Evolutionary conservation across 495 filamentous ascomycete genomes (phyloP).

Genomic region (Aspergillus steynii): DNA sequence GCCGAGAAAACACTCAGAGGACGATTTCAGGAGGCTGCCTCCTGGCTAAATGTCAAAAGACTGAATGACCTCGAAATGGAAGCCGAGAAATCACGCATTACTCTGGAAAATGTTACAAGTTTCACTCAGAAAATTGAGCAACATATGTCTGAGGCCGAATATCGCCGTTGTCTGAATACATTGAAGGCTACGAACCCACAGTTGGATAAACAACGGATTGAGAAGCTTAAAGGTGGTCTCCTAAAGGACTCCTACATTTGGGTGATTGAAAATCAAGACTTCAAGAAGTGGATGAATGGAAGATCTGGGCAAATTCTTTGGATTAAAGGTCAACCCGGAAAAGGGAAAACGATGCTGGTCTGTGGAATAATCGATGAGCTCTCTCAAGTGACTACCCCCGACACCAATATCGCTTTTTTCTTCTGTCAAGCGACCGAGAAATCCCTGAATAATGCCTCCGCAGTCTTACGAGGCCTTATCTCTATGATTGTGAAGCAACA

Average conservation of each 20-base stretch:
- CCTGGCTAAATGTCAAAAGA: too few species aligned
- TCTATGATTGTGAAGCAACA: constrained; percentile 35
- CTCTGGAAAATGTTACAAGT: too few species aligned
- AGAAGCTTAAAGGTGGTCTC: constrained; percentile 35
- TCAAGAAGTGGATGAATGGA: constrained; percentile 18
- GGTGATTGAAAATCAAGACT: constrained; percentile 37
- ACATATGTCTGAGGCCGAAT: background rate
- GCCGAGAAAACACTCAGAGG: too few species aligned
- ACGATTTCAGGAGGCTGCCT: too few species aligned
- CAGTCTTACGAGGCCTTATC: constrained; percentile 41
- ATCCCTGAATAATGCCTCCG: constrained; percentile 36
- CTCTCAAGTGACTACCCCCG: background rate
- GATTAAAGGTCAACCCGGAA: constrained; percentile 22
- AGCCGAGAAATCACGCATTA: too few species aligned
- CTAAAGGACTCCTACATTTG: constrained; percentile 38
- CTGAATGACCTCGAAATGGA: too few species aligned
- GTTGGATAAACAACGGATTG: background rate
- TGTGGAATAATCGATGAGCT: constrained; percentile 36
- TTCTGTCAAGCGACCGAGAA: constrained; percentile 43
- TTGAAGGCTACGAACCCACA: background rate
- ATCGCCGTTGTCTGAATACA: background rate
- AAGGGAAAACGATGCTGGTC: constrained; percentile 39
- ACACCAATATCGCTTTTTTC: constrained; percentile 36
- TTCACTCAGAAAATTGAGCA: too few species aligned
- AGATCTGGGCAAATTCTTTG: constrained; percentile 15